phyloP scores from a whole-genome alignment of 2,329 filamentous ascomycete species.

The Lasiodiplodia sp. region DNA sequence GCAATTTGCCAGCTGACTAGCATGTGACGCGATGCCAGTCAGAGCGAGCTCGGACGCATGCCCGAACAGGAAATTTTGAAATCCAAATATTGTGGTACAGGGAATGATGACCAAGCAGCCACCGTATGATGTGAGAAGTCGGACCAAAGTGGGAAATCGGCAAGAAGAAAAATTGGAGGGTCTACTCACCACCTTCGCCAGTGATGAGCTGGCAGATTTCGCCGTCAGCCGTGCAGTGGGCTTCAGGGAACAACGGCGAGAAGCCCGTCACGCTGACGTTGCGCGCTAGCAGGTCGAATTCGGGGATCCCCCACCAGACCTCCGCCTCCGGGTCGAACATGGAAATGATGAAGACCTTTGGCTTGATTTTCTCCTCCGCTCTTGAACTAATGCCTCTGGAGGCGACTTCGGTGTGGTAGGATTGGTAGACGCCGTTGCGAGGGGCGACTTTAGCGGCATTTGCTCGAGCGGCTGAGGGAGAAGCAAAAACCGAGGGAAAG shows the following conservation, averaged over 20 bases:
- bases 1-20: neutral
- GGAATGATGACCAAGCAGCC: neutral
- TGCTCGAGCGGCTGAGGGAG: slow-evolving; percentile 2
- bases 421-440: neutral
- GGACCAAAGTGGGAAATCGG: neutral
- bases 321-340: slow-evolving; percentile 58
- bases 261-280: slow-evolving; percentile 68
- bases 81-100: neutral
- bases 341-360: slow-evolving; percentile 69
- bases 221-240: slow-evolving; percentile 68
- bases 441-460: neutral
- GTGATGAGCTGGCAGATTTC: slow-evolving; percentile 73
- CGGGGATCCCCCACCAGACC: slow-evolving; percentile 63
- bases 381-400: slow-evolving; percentile 40
- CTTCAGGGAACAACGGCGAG: slow-evolving; percentile 69
- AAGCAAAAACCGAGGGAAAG: slow-evolving; percentile 23
- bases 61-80: neutral
- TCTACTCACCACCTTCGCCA: slow-evolving; percentile 58
- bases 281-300: slow-evolving; percentile 64
- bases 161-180: neutral
- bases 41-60: neutral
- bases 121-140: neutral
- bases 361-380: slow-evolving; percentile 53
- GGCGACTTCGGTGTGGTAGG: neutral
- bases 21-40: neutral